Base-by-base conservation (phyloP, 805 yeast genomes). In the Wickerhamiella vanderwaltii region DNA sequence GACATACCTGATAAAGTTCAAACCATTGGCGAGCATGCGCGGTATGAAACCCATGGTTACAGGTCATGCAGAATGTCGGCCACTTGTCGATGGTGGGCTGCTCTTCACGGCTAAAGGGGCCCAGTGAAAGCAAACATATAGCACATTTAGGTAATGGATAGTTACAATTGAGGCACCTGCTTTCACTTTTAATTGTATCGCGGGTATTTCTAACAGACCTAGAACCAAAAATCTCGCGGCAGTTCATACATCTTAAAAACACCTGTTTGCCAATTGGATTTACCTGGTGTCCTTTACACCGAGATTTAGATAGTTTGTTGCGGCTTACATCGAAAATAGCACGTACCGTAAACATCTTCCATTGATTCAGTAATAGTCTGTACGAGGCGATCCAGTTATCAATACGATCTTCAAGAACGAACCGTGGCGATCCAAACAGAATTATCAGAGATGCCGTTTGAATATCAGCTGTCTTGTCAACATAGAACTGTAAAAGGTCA, bases 11-110 rank as follows among this genome's bases (percentile, higher is more conserved):
- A 53, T 87, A 94, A 57, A 77, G 79, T 19, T 79, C 71, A 58
- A 88, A 88, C 98, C 98, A 88, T 53, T 87, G 93, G 48, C 83
- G 86, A 0, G 96, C 96, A 58, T 88, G 98, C 3, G 81, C 86
- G 0, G 94, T 86, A 62, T 88, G 98, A 73, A 78, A 78, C 1
- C 95, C 94, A 53, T 88, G 98, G 55, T 81, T 84, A 57, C 98
- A 88, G 25, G 78, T 73, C 48, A 88, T 62, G 54, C 98, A 88
- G 61, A 85, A 85, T 50, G 91, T 83, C 50, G 88, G 86, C 94
- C 95, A 85, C 48, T 80, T 79, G 17, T 51, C 58, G 7, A 38
- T n/a, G 9, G 29, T 22, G 4, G 41, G 35, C 31, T 19, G 35
- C 16, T 49, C 47, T 9, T 50, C 48, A 47, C 56, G 18, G 44